Conservation (phyloP, 148 eudicot species). For the Silene uniflora region DNA sequence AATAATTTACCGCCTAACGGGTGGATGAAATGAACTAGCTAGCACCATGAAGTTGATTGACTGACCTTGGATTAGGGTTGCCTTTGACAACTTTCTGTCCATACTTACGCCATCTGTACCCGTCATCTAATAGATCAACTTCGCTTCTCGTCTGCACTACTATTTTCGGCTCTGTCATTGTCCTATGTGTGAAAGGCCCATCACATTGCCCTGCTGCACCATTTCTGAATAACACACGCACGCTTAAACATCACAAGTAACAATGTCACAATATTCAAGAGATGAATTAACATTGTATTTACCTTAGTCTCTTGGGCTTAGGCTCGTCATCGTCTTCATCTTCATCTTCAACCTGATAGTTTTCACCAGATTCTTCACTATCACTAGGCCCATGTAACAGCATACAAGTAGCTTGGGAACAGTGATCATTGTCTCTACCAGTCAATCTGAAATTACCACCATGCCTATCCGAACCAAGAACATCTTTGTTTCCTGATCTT, state of each 20-base stretch:
- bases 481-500: constrained; percentile 22
- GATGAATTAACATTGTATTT: too few species aligned
- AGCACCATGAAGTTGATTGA: too few species aligned
- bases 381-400: constrained; percentile 40
- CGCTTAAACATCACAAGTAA: too few species aligned
- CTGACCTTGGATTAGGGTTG: constrained; percentile 67
- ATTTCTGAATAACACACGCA: too few species aligned
- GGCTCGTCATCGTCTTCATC: constrained; percentile 46
- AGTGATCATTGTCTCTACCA: constrained; percentile 22
- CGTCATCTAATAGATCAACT: constrained; percentile 89
- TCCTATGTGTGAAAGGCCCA: constrained; percentile 14
- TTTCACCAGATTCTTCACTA: constrained; percentile 39
- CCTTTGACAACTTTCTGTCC: constrained; percentile 98
- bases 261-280: too few species aligned
- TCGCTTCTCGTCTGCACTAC: constrained; percentile 95
- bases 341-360: constrained; percentile 22
- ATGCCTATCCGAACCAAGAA: constrained; percentile 1
- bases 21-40: too few species aligned
- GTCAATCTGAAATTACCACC: too few species aligned
- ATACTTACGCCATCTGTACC: constrained; percentile 94
- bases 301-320: constrained; percentile 27
- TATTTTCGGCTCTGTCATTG: constrained; percentile 67
- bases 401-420: constrained; percentile 31
- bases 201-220: too few species aligned
- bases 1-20: too few species aligned